Percentiles rank a stretch among this genome's conserved stretches.
Conservation (phyloP, 2,329 filamentous ascomycete species). For the Passalora sequoiae region DNA sequence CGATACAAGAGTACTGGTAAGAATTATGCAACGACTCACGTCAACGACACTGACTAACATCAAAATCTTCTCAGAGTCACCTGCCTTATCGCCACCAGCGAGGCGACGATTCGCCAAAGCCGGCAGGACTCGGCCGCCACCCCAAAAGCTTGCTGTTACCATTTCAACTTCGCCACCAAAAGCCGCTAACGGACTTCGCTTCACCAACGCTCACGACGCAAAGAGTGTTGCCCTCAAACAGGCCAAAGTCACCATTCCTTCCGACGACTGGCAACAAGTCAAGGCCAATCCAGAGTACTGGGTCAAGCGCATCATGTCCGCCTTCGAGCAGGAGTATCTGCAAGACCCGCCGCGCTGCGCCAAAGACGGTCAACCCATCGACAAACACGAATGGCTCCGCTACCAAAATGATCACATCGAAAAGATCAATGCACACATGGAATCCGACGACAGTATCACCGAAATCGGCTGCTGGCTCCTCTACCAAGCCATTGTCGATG, state of each 20-base stretch:
- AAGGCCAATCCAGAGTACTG: not conserved
- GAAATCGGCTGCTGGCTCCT: constrained; percentile 1
- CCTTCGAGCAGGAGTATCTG: not conserved
- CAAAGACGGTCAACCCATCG: not conserved
- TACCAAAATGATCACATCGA: constrained; percentile 2
- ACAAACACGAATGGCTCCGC: not conserved
- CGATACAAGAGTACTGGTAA: no score
- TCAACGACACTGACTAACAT: no score
- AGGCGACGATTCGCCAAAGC: no score
- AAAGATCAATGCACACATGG: not conserved
- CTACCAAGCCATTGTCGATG: constrained; percentile 1
- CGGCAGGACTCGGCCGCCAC: no score
- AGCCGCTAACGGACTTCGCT: not conserved
- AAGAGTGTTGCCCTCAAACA: not conserved
- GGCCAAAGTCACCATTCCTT: not conserved
- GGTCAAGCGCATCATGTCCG: constrained; percentile 1
- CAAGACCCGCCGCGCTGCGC: not conserved
- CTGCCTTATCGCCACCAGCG: no score
- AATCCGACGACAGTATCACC: not conserved
- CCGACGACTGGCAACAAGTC: not conserved
- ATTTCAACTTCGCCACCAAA: no score
- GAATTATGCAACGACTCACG: no score
- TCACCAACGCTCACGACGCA: constrained; percentile 3
- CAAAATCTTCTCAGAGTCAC: no score
- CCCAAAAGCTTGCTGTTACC: no score